A percentile compares a stretch with the other conserved stretches of the same genome.
Conservation (phyloP, 768 basidiomycete genomes). For the Kwoniella dejecticola region DNA sequence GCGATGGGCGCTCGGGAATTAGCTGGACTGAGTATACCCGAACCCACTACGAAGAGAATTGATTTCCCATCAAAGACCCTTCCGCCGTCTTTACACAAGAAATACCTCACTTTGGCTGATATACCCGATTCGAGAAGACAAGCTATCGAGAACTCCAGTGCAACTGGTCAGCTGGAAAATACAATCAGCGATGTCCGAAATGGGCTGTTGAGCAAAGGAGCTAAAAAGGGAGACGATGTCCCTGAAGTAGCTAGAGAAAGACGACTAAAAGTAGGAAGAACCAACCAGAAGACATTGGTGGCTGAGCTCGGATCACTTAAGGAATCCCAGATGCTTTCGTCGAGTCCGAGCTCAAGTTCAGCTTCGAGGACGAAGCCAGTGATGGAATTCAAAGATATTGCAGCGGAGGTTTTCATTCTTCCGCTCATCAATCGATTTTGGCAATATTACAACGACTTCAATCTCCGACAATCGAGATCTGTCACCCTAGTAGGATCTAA, state of each 20-base stretch:
- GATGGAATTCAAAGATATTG: constrained; percentile 62
- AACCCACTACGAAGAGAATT: constrained; percentile 46
- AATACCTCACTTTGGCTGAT: constrained; percentile 62
- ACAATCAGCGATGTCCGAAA: constrained; percentile 68
- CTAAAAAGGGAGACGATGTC: constrained; percentile 62
- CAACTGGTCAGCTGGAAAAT: constrained; percentile 59
- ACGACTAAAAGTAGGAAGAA: constrained; percentile 64
- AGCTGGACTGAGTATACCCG: constrained; percentile 60
- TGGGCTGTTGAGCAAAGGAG: constrained; percentile 66
- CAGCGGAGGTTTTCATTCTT: constrained; percentile 82
- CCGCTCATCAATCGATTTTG: constrained; percentile 94
- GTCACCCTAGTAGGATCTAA: constrained; percentile 48
- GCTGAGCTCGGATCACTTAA: constrained; percentile 32
- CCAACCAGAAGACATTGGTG: constrained; percentile 23
- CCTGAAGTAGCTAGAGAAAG: constrained; percentile 73
- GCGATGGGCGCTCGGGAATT: constrained; percentile 84
- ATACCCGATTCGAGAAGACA: constrained; percentile 5
- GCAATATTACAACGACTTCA: constrained; percentile 75
- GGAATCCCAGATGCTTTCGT: constrained; percentile 29
- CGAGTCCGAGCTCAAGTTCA: too few relatives aligned
- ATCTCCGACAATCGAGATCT: constrained; percentile 66
- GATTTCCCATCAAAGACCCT: constrained; percentile 81
- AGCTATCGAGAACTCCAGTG: not conserved
- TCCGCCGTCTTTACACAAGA: constrained; percentile 69
- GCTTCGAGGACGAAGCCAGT: constrained; percentile 30